Evolutionary conservation across 768 basidiomycete species (phyloP), one percentile per base, ranked within the genome.

Genomic region (Amyloporia xantha): DNA sequence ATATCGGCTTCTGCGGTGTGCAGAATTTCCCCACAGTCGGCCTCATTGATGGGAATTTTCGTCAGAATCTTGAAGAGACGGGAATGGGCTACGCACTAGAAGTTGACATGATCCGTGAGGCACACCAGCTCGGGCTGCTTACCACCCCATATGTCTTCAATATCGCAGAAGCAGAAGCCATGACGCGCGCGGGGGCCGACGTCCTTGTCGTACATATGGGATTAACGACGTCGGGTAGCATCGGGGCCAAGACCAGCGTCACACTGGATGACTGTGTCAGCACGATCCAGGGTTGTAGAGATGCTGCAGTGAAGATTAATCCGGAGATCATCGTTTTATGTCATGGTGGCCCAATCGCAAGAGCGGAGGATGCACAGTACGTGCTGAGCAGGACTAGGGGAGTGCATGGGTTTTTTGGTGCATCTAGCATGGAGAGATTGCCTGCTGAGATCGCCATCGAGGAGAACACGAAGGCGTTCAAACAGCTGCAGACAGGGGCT

Each of bases 11-110:
- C 50, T 52, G 55, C 42, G 55, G 55, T 27, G 55, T 57, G 47
- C 55, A 57, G 52, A 57, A 57, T 33, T 57, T 57, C 50, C 55
- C 55, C 15, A 56, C 55, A 26, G 55, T 56, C 43, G 55, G 55
- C 4, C 55, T 53, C 23, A 53, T 56, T 41, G 55, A 54, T 45
- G 55, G 52, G 28, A 50, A 27, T 15, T 57, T 57, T 42, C 52
- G 55, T 12, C 55, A 54, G 50, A 52, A 54, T 41, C 52, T 57
- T n/a, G 55, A 54, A 38, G 55, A 57, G 50, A 57, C 55, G 21
- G 55, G 55, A n/a, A 57, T 57, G 55, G 50, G 50, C 13, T 57
- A 57, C 39, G 39, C 50, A 20, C 50, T 38, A 38, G 55, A 57
- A 43, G 55, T 57, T 27, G 55, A 54, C 26, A 57, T 57, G 55